These are phyloP conservation scores for Tylopilus subfusipes DNA, from an alignment of 768 basidiomycete species.

Conservation along the genomic window DNA sequence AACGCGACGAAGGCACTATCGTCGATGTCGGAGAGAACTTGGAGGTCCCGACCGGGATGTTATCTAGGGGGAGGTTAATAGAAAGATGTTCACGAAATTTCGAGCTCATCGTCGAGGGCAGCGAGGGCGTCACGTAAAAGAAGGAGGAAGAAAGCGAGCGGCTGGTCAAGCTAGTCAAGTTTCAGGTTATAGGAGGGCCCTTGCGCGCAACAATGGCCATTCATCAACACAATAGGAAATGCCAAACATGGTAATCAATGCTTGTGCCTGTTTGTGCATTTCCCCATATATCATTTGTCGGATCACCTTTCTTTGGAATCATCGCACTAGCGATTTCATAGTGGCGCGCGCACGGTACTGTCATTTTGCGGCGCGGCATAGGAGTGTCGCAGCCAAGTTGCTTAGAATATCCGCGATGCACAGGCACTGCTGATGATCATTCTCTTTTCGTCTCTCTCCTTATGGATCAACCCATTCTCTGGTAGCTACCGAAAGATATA, in stretches of 20 bases:
- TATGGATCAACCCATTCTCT: no score
- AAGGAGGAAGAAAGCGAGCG: conserved; percentile 9
- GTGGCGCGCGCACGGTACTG: no score
- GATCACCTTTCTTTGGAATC: no score
- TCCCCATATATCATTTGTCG: no score
- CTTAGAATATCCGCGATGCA: no score
- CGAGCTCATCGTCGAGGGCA: conserved; percentile 21
- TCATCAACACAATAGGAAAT: conserved; percentile 11
- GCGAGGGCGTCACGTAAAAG: not conserved
- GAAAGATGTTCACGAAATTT: conserved; percentile 33
- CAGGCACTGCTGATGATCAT: no score
- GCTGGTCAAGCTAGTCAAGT: conserved; percentile 4
- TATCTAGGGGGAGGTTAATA: conserved; percentile 10
- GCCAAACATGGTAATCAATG: conserved; percentile 16
- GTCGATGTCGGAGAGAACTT: conserved; percentile 46
- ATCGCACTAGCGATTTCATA: no score
- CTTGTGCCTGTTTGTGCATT: not conserved
- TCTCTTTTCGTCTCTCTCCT: no score
- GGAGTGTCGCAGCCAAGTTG: no score
- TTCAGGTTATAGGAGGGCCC: not conserved
- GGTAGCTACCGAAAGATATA: no score
- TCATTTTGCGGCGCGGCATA: no score
- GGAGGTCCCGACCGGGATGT: conserved; percentile 30
- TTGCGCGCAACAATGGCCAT: conserved; percentile 19
- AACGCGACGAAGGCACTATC: conserved; percentile 26